Evolutionary conservation across 1,284 basidiomycete species (phyloP).

Genomic region (Wolfiporia cocos): DNA sequence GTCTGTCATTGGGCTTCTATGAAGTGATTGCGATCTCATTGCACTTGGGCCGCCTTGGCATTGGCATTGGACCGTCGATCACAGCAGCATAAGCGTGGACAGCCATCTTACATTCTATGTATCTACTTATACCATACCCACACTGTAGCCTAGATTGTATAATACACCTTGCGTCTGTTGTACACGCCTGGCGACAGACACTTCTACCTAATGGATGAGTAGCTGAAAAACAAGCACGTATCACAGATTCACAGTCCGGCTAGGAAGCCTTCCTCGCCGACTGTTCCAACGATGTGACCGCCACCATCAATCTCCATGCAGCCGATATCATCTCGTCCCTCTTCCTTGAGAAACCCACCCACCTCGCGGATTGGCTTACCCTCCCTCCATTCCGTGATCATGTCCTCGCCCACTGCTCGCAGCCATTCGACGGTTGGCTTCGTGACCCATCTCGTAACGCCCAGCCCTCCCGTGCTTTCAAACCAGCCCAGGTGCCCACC

Average conservation of each 20-base stretch:
- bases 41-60: too few relatives aligned
- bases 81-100: too few relatives aligned
- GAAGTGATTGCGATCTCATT: too few relatives aligned
- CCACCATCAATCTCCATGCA: slow-evolving; percentile 34
- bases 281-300: slow-evolving; percentile 4
- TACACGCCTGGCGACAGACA: too few relatives aligned
- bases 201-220: too few relatives aligned
- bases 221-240: background rate
- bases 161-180: too few relatives aligned
- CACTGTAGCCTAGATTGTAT: too few relatives aligned
- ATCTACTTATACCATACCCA: too few relatives aligned
- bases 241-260: background rate
- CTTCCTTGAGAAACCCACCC: slow-evolving; percentile 53
- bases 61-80: too few relatives aligned
- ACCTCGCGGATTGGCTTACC: slow-evolving; percentile 33
- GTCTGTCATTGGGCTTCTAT: background rate
- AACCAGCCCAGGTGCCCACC: slow-evolving; percentile 98
- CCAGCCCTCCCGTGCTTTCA: slow-evolving; percentile 39
- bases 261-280: background rate
- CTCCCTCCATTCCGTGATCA: slow-evolving; percentile 29
- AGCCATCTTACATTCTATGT: too few relatives aligned
- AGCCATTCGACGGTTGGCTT: slow-evolving; percentile 74
- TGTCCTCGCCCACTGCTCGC: slow-evolving; percentile 47
- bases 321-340: slow-evolving; percentile 39
- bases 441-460: slow-evolving; percentile 62